Evolutionary conservation across 78 protist species (phyloP).

Genomic region (Creolimax fragrantissima): DNA sequence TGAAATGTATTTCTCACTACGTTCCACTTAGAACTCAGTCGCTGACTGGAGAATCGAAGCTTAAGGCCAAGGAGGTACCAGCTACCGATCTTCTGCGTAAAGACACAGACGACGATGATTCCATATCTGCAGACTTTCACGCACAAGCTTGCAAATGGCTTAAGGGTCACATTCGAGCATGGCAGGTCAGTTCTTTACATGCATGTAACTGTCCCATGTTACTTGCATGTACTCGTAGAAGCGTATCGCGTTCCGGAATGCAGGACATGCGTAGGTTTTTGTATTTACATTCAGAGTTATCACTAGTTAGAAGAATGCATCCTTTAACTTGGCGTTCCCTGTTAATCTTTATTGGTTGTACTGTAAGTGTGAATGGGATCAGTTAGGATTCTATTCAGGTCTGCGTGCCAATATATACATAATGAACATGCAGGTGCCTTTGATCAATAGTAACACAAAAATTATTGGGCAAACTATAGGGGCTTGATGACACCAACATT

Average conservation of each 20-base stretch:
- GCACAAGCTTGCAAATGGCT: conserved; percentile 15
- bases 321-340: background rate
- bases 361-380: too few relatives aligned
- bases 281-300: background rate
- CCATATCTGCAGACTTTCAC: conserved; percentile 3
- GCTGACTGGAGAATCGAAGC: background rate
- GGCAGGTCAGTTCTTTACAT: background rate
- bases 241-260: background rate
- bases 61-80: background rate
- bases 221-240: background rate
- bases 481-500: too few relatives aligned
- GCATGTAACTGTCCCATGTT: background rate
- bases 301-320: background rate
- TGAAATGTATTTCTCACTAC: too few relatives aligned
- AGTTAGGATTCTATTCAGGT: too few relatives aligned
- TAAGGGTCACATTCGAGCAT: background rate
- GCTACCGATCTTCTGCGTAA: too few relatives aligned
- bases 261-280: background rate
- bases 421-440: too few relatives aligned
- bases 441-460: too few relatives aligned
- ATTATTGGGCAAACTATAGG: too few relatives aligned
- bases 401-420: too few relatives aligned
- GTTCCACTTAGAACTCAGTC: too few relatives aligned
- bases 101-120: background rate
- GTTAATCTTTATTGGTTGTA: too few relatives aligned